Conservation (phyloP, 768 basidiomycete genomes). For the Rhodocollybia butyracea region DNA sequence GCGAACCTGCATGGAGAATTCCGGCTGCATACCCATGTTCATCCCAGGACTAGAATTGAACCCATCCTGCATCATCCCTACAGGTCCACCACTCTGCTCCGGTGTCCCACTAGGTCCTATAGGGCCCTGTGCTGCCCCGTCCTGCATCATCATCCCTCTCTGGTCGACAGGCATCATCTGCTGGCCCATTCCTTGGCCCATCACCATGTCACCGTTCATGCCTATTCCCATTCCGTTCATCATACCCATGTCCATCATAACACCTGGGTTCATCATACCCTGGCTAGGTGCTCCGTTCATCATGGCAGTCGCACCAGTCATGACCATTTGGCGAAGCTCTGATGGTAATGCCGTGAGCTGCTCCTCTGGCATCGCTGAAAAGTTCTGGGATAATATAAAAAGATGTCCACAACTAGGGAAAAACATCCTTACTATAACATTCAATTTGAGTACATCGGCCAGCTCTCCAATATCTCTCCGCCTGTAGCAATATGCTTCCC, state of each 20-base stretch:
- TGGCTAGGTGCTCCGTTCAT: constrained; percentile 47
- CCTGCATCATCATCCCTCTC: constrained; percentile 34
- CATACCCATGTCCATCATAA: constrained; percentile 84
- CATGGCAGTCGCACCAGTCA: constrained; percentile 82
- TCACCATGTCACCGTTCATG: constrained; percentile 66
- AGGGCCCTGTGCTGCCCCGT: constrained; percentile 18
- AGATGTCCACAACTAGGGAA: constrained; percentile 1
- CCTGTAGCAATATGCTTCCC: constrained; percentile 90
- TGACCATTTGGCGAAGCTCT: constrained; percentile 83
- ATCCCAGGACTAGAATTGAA: constrained; percentile 44
- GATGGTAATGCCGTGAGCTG: constrained; percentile 74
- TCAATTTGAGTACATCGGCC: constrained; percentile 75
- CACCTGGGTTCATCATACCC: constrained; percentile 58
- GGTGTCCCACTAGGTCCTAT: constrained; percentile 31
- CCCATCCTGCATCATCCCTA: constrained; percentile 47
- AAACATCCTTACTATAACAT: constrained; percentile 65
- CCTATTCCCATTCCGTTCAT: constrained; percentile 62
- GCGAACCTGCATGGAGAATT: constrained; percentile 75
- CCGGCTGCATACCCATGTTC: constrained; percentile 71
- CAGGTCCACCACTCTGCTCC: constrained; percentile 32
- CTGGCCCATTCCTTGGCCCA: constrained; percentile 54
- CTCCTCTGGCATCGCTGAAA: constrained; percentile 79
- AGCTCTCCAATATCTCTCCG: constrained; percentile 78
- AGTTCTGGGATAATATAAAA: constrained; percentile 49
- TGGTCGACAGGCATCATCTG: constrained; percentile 47